phyloP scores from a whole-genome alignment of 371 early-diverging fungal species.

The Mucor velutinosus region DNA sequence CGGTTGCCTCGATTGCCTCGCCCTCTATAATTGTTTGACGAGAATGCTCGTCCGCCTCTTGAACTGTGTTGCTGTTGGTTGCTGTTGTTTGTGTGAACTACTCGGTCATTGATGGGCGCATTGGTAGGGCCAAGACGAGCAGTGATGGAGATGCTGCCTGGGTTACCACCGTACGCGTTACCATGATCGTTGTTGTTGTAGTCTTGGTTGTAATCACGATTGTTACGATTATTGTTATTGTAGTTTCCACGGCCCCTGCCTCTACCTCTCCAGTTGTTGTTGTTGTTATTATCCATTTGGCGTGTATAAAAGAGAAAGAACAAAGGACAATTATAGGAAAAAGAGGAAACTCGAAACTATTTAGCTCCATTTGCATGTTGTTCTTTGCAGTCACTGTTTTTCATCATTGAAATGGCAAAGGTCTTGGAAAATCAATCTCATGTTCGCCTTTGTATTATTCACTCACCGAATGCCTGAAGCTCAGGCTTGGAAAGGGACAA shows the following conservation, averaged over 20 bases:
- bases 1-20: conserved; percentile 12
- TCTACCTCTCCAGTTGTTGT: conserved; percentile 21
- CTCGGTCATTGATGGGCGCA: conserved; percentile 9
- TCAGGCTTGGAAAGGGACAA: too few species aligned
- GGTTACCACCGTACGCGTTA: conserved; percentile 1
- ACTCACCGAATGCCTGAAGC: too few species aligned
- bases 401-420: not conserved
- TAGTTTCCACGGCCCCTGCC: conserved; percentile 22
- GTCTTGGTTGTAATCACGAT: conserved; percentile 11
- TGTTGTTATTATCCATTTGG: conserved; percentile 10
- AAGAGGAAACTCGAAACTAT: not conserved
- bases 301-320: not conserved
- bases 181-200: conserved; percentile 8
- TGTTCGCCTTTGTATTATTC: too few species aligned
- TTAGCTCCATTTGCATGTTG: not conserved
- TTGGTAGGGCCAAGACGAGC: conserved; percentile 38
- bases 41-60: conserved; percentile 19
- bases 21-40: conserved; percentile 11
- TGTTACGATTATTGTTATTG: conserved; percentile 26
- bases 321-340: not conserved
- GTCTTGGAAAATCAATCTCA: not conserved
- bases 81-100: not conserved
- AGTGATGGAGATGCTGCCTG: conserved; percentile 21
- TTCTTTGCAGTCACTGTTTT: conserved; percentile 2
- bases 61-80: not conserved